Conservation (phyloP, 2,329 filamentous ascomycete genomes). For the Hypoxylon sp. region DNA sequence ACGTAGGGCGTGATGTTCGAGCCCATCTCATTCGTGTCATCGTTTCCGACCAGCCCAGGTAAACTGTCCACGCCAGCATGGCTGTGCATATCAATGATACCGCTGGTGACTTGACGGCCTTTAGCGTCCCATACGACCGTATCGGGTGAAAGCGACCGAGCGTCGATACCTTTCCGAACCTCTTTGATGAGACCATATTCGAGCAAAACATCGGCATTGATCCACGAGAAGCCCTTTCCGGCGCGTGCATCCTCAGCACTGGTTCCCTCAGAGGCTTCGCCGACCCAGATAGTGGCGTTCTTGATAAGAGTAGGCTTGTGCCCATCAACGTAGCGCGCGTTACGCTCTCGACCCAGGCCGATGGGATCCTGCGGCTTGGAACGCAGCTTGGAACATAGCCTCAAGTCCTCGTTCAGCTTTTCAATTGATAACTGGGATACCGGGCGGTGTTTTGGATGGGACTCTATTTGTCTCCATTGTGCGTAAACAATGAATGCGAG, state of each 20-base stretch:
- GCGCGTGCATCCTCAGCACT: slow-evolving; percentile 67
- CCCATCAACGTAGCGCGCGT: slow-evolving; percentile 72
- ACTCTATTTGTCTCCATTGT: slow-evolving; percentile 62
- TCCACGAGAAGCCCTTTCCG: slow-evolving; percentile 74
- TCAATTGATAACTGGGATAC: slow-evolving; percentile 62
- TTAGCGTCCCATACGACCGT: slow-evolving; percentile 69
- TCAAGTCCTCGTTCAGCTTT: slow-evolving; percentile 68
- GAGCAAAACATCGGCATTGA: slow-evolving; percentile 71
- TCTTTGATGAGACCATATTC: slow-evolving; percentile 72
- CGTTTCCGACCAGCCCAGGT: slow-evolving; percentile 67
- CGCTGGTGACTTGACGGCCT: slow-evolving; percentile 74
- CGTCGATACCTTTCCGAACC: slow-evolving; percentile 58
- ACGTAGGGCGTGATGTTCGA: slow-evolving; percentile 77
- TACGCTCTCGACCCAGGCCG: slow-evolving; percentile 69
- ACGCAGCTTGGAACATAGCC: slow-evolving; percentile 69
- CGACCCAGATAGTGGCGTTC: slow-evolving; percentile 77
- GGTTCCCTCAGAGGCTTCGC: slow-evolving; percentile 69
- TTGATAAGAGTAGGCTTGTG: slow-evolving; percentile 73
- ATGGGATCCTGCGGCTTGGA: slow-evolving; percentile 69
- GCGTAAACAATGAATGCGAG: slow-evolving; percentile 67
- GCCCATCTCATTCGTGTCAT: slow-evolving; percentile 75
- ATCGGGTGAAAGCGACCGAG: slow-evolving; percentile 60
- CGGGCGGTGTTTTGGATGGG: slow-evolving; percentile 26
- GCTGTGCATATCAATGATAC: slow-evolving; percentile 80
- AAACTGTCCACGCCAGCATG: slow-evolving; percentile 73